A percentile compares a stretch with the other conserved stretches of the same genome.
Conservation (phyloP, 495 filamentous ascomycete species). For the Talaromyces trachyspermus region DNA sequence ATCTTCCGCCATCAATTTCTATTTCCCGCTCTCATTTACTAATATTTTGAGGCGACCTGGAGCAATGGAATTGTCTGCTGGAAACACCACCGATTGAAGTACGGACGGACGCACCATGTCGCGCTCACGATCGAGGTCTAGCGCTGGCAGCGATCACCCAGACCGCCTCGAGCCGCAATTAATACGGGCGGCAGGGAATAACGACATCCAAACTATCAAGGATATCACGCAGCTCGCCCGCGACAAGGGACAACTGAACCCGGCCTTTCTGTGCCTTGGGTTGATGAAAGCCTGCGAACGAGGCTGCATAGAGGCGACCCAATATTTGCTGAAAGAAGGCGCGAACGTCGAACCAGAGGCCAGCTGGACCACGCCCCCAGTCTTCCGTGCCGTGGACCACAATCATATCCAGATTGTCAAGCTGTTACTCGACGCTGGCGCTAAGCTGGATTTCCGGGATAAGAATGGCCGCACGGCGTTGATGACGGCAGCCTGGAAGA, state of each 20-base stretch:
- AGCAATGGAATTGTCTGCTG: not conserved
- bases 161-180: conserved; percentile 47
- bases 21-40: no score
- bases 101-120: not conserved
- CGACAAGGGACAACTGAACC: conserved; percentile 36
- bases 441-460: conserved; percentile 31
- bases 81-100: not conserved
- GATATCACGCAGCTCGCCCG: conserved; percentile 33
- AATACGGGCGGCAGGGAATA: conserved; percentile 42
- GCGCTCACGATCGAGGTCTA: conserved; percentile 30
- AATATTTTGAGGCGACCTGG: not conserved
- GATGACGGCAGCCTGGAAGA: conserved; percentile 53
- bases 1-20: no score
- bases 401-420: conserved; percentile 40
- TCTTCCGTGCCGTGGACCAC: conserved; percentile 44
- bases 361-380: conserved; percentile 35
- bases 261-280: conserved; percentile 44
- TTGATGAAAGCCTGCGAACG: conserved; percentile 45
- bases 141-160: conserved; percentile 31
- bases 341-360: conserved; percentile 35
- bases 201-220: conserved; percentile 29
- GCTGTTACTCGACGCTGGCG: conserved; percentile 37
- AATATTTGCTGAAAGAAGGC: conserved; percentile 39
- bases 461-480: conserved; percentile 47
- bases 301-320: conserved; percentile 31